phyloP scores from a whole-genome alignment of 164 flowering plant genomes.

The Taxillus chinensis region DNA sequence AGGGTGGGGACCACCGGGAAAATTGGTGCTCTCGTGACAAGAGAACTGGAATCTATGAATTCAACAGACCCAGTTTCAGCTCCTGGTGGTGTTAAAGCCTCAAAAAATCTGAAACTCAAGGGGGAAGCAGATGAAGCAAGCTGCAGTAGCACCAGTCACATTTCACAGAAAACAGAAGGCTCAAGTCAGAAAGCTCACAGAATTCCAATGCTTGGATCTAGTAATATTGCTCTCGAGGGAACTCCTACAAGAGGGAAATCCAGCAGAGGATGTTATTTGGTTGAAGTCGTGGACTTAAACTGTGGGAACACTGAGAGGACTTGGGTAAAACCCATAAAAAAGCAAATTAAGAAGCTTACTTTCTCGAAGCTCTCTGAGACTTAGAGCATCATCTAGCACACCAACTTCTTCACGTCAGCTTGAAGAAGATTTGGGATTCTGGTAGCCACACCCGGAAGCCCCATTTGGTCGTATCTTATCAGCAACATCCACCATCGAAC shows the following conservation, averaged over 20 bases:
- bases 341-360: conserved; percentile 56
- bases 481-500: conserved; percentile 50
- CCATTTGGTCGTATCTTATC: conserved; percentile 20
- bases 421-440: conserved; percentile 40
- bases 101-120: conserved; percentile 17
- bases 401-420: conserved; percentile 29
- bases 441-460: conserved; percentile 28
- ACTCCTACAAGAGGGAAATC: conserved; percentile 46
- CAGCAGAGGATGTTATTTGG: conserved; percentile 37
- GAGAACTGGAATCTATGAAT: conserved; percentile 52
- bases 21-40: conserved; percentile 59
- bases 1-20: conserved; percentile 77
- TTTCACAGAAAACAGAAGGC: conserved; percentile 29
- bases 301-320: conserved; percentile 54
- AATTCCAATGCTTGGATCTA: conserved; percentile 64
- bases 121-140: conserved; percentile 39
- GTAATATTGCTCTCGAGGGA: conserved; percentile 27
- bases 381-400: conserved; percentile 22
- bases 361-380: conserved; percentile 79
- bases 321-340: conserved; percentile 56
- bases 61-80: conserved; percentile 25
- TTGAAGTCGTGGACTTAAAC: conserved; percentile 71
- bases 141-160: conserved; percentile 21
- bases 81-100: conserved; percentile 17
- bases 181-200: conserved; percentile 21